Base-by-base conservation (phyloP, 129 eudicot species). In the Erigeron canadensis region DNA sequence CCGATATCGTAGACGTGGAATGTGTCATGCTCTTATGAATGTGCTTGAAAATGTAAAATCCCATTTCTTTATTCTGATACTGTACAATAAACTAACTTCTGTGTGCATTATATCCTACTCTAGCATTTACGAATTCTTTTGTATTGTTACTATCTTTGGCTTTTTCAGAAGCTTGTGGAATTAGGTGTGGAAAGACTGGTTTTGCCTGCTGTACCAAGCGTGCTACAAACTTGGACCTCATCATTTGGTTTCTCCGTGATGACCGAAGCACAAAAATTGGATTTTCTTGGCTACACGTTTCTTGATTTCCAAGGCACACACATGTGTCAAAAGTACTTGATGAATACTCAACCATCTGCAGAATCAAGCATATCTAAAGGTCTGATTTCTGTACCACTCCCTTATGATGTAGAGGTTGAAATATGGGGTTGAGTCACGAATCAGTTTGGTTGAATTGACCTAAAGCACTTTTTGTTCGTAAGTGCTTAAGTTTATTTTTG, bases 11-110 rank as follows among this genome's bases (percentile, higher is more conserved):
- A 84, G 94, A 64, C 86, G 70, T 59, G 99, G 99, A 60, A 95
- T 95, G 99, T 95, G 99, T 74, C 95, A 91, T 10, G 67, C 93
- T 65, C 75, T 95, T 77, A 84, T 95, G 89, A 72, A 84, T 18
- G 96, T 84, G 80, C 96, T 95, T 78, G 99, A 95, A 71, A 90
- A 90, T 91, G 99, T 95, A 63, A 71, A 60, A 46, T 28, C 39
- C 1, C 8, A 47, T 56, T 41, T 19, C 11, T 37, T 50, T 28
- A 28, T 28, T 58, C 17, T 34, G 58, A 13, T 2, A 22, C 16
- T 53, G 58, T 2, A 8, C 56, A 50, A 5, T 11, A 15, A 50
- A 45, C 38, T 7, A 18, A 44, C 19, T 57, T 17, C 41, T 42
- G 56, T 46, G 50, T 45, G 55, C 11, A 48, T 77, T 54, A 17